phyloP scores from a whole-genome alignment of 495 filamentous ascomycete species.

The Penicillium verhagenii region DNA sequence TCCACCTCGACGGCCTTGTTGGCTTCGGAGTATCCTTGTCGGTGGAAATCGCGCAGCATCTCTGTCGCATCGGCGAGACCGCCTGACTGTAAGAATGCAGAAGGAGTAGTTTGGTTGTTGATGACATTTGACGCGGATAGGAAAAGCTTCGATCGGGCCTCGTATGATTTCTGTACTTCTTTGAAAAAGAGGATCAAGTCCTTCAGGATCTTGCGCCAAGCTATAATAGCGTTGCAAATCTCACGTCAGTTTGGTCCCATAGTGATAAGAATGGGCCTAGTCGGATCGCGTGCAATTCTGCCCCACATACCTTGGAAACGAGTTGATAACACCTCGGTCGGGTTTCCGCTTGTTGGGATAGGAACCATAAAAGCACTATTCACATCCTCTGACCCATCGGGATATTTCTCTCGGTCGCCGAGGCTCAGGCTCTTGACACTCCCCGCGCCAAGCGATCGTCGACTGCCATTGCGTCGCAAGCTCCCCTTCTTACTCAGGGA shows the following conservation, averaged over 20 bases:
- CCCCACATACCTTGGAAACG: constrained; percentile 73
- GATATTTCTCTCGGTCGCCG: constrained; percentile 55
- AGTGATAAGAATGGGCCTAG: background rate
- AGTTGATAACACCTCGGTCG: constrained; percentile 85
- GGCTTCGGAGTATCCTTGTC: constrained; percentile 73
- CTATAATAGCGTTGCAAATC: constrained; percentile 42
- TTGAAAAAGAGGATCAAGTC: constrained; percentile 93
- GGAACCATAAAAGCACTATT: constrained; percentile 88
- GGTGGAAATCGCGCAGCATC: constrained; percentile 79
- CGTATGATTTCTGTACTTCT: constrained; percentile 89
- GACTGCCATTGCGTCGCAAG: constrained; percentile 75
- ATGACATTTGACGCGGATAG: constrained; percentile 79
- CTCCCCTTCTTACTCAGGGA: constrained; percentile 72
- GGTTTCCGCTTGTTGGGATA: constrained; percentile 80
- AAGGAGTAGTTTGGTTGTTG: constrained; percentile 72
- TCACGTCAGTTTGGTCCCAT: background rate
- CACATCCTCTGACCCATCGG: constrained; percentile 62
- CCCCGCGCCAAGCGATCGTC: constrained; percentile 71
- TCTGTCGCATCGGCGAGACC: constrained; percentile 84
- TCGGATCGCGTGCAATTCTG: no score
- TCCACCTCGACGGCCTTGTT: constrained; percentile 89
- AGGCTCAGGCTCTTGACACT: constrained; percentile 75
- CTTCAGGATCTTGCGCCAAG: constrained; percentile 94
- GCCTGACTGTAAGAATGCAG: constrained; percentile 70
- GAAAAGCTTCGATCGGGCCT: constrained; percentile 77